phyloP scores from a whole-genome alignment of 345 rosid genomes.

The Euphorbia tirucalli region DNA sequence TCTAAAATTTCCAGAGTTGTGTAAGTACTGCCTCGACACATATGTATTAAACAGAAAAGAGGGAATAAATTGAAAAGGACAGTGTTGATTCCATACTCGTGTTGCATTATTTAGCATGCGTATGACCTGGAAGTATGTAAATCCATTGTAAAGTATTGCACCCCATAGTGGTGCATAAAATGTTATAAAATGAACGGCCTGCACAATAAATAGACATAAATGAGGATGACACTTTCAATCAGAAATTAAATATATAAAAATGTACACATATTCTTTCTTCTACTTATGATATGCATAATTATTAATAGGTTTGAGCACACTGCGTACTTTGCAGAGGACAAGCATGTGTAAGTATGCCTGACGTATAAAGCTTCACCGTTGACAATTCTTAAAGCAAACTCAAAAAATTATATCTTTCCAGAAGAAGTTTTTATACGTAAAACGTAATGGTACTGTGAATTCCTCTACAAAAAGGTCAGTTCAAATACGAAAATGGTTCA shows the following conservation, averaged over 20 bases:
- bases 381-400: not conserved
- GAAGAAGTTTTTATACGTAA: not conserved
- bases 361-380: not conserved
- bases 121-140: conserved; percentile 90
- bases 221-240: not conserved
- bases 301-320: not conserved
- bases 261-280: not conserved
- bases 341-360: not conserved
- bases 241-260: not conserved
- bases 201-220: conserved; percentile 27
- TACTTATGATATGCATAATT: not conserved
- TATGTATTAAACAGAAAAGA: not conserved
- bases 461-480: not conserved
- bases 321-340: not conserved
- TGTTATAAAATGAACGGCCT: conserved; percentile 90
- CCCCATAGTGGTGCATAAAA: conserved; percentile 93
- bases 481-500: not conserved
- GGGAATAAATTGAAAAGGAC: not conserved
- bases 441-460: not conserved
- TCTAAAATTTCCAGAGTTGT: conserved; percentile 40
- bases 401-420: not conserved
- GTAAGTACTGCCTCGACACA: conserved; percentile 12
- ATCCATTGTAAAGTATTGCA: conserved; percentile 92
- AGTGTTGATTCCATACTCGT: conserved; percentile 48
- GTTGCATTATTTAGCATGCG: conserved; percentile 93